phyloP scores from a whole-genome alignment of 2,329 filamentous ascomycete species.

The Byssochlamys sp. region DNA sequence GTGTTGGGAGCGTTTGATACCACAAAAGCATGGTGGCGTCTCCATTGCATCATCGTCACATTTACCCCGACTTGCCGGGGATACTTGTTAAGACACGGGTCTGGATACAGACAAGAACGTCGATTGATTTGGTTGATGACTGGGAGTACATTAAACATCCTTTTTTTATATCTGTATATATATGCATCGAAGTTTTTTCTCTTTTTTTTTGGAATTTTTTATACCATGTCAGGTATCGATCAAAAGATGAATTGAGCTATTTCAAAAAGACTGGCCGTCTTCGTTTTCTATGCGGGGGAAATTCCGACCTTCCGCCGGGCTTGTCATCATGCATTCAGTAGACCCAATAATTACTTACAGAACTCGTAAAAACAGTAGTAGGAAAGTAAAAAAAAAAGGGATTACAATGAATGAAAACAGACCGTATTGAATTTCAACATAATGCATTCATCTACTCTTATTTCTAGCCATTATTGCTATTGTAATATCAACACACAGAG shows the following conservation, averaged over 20 bases:
- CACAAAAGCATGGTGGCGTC: conserved; percentile 1
- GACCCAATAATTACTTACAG: background rate
- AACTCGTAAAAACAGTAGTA: background rate
- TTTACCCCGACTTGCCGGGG: background rate
- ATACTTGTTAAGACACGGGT: background rate
- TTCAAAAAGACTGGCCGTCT: background rate
- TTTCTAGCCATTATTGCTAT: too few relatives aligned
- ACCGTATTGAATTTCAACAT: too few relatives aligned
- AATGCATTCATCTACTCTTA: too few relatives aligned
- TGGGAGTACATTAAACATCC: background rate
- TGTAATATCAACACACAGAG: background rate
- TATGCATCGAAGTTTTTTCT: background rate
- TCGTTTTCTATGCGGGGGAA: background rate
- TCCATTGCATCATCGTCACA: background rate
- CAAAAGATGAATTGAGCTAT: background rate
- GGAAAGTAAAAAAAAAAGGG: background rate
- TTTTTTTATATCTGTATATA: background rate
- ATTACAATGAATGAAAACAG: background rate
- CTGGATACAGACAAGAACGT: background rate
- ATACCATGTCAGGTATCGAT: background rate
- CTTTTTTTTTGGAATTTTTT: background rate
- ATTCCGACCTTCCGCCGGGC: background rate
- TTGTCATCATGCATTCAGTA: background rate
- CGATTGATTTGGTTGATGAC: background rate
- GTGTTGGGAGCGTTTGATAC: conserved; percentile 1